These are phyloP conservation scores for Rugonectria rugulosa DNA, from an alignment of 2,329 filamentous ascomycete genomes.

Conservation along the genomic window DNA sequence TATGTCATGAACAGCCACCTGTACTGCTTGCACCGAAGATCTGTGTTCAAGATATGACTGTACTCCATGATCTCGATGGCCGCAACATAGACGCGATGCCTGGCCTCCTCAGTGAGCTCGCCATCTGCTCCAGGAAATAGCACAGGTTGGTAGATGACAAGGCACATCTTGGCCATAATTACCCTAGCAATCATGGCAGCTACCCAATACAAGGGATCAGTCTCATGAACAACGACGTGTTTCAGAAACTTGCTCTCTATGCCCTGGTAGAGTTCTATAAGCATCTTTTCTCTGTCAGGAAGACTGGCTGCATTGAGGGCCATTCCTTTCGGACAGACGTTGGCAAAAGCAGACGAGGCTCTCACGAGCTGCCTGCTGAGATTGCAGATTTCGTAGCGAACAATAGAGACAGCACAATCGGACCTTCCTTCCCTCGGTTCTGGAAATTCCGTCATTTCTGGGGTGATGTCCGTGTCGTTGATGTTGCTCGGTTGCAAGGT, in stretches of 20 bases:
- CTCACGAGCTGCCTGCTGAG: constrained; percentile 47
- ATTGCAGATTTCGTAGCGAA: constrained; percentile 61
- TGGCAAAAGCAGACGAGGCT: constrained; percentile 44
- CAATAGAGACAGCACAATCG: constrained; percentile 57
- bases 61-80: constrained; percentile 79
- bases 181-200: constrained; percentile 73
- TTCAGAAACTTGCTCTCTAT: constrained; percentile 63
- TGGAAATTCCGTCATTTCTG: constrained; percentile 56
- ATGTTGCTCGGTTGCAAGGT: constrained; percentile 59
- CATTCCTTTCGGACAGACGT: constrained; percentile 40
- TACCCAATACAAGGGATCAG: constrained; percentile 69
- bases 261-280: constrained; percentile 60
- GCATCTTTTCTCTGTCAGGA: constrained; percentile 51
- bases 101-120: constrained; percentile 66
- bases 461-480: constrained; percentile 57
- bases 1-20: constrained; percentile 60
- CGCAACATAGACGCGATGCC: constrained; percentile 74
- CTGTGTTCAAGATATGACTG: constrained; percentile 69
- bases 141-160: constrained; percentile 78
- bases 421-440: constrained; percentile 58
- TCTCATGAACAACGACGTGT: constrained; percentile 56
- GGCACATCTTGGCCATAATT: constrained; percentile 79
- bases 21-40: constrained; percentile 56
- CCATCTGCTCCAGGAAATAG: constrained; percentile 66
- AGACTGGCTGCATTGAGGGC: constrained; percentile 36